Conservation (phyloP, 2,329 filamentous ascomycete species). For the Laburnicola sp. region DNA sequence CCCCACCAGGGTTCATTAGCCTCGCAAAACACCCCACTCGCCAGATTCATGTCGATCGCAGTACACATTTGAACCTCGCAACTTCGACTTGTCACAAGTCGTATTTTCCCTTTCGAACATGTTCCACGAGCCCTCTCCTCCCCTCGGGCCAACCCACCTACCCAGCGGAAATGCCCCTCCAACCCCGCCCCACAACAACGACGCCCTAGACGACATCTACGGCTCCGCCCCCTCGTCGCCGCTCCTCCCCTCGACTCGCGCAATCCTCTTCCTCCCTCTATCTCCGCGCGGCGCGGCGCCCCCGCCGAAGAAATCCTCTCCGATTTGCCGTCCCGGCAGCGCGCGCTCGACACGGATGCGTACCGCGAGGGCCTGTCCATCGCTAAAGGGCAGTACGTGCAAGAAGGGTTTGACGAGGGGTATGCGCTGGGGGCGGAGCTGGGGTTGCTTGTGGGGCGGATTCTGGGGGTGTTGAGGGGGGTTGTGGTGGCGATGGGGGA, state of each 20-base stretch:
- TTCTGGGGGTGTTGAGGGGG: conserved; percentile 78
- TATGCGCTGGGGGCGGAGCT: conserved; percentile 82
- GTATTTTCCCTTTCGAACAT: no score
- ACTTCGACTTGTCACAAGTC: no score
- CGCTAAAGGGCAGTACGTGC: conserved; percentile 76
- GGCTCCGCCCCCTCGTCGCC: conserved; percentile 50
- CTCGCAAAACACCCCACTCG: no score
- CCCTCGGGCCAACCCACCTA: conserved; percentile 30
- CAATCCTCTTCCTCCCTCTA: neutral
- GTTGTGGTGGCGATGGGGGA: conserved; percentile 57
- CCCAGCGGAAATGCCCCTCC: conserved; percentile 36
- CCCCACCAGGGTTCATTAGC: no score
- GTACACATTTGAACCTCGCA: no score
- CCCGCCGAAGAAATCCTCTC: conserved; percentile 54
- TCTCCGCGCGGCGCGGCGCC: neutral
- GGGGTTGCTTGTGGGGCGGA: conserved; percentile 71
- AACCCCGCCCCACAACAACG: conserved; percentile 39
- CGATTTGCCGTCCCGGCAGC: conserved; percentile 75
- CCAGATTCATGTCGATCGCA: no score
- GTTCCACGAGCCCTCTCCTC: conserved; percentile 22
- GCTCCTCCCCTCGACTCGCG: conserved; percentile 6
- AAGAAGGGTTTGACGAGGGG: conserved; percentile 89
- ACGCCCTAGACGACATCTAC: conserved; percentile 52
- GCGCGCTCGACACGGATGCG: conserved; percentile 78
- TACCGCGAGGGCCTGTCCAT: conserved; percentile 84